Conservation (phyloP, 345 rosid genomes). For the Hibiscus mutabilis region DNA sequence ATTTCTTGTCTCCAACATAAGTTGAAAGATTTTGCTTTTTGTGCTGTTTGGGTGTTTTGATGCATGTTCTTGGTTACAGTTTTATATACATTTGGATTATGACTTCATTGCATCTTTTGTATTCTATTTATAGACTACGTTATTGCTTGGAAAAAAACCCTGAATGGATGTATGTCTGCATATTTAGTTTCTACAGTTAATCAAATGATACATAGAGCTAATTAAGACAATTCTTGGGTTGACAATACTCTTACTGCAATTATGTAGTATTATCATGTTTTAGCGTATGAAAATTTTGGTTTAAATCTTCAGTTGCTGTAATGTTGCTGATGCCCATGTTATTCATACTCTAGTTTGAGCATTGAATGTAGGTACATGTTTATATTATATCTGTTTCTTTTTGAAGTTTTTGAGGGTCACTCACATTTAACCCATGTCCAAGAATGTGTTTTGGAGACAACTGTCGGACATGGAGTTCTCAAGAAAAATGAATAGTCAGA, state of each 20-base stretch:
- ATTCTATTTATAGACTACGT: background rate
- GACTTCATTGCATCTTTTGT: background rate
- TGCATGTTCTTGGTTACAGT: background rate
- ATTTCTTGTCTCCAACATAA: background rate
- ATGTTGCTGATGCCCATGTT: background rate
- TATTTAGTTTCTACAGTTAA: background rate
- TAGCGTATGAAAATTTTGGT: background rate
- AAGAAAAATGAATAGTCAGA: background rate
- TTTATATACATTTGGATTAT: background rate
- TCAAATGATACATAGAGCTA: background rate
- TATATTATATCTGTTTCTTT: no score
- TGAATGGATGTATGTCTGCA: background rate
- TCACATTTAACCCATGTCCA: background rate
- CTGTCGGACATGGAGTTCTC: background rate
- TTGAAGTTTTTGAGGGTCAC: background rate
- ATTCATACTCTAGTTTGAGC: background rate
- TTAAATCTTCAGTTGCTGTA: background rate
- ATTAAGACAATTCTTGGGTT: background rate
- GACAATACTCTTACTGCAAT: background rate
- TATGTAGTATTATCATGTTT: background rate
- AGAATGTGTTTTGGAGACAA: background rate
- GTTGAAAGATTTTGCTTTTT: constrained; percentile 2
- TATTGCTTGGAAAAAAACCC: background rate
- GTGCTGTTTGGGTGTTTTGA: no score
- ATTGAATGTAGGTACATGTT: no score